Evolutionary conservation across 768 basidiomycete genomes (phyloP), one percentile per base, ranked within the genome.

Genomic region (Auriscalpium vulgare): DNA sequence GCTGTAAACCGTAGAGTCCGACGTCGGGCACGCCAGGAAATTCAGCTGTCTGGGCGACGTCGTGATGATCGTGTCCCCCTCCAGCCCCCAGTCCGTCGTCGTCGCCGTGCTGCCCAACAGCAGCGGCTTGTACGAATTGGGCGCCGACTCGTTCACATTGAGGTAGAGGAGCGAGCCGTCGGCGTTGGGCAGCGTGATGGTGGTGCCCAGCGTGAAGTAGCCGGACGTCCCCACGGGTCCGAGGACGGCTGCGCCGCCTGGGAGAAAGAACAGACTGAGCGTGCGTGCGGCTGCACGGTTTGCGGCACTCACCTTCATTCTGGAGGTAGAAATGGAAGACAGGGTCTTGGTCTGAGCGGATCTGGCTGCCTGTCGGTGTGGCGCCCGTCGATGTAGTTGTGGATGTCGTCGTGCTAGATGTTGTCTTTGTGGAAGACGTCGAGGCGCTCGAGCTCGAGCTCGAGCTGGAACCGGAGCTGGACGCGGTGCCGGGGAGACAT

Each of bases 271-370:
- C 23, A 5, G 23, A 5, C 23, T 17, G 38, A 48, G 23, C 36
- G 37, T 16, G 10, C 10, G 50, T 40, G 51, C 60, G 37, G 16
- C 14, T 13, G 17, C 11, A 29, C n/a, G 51, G 17, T 8, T 17
- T 38, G 43, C 19, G 23, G 9, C 10, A 56, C 72, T 50, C 53
- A 79, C 79, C 75, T 40, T 66, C 64, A 58, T 72, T 73, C 60
- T 82, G 81, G 19, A 83, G 71, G 66, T 83, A 83, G 63, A 80
- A 77, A 62, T 83, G 80, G 58, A 69, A 82, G 8, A 79, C 78
- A 4, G 81, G 80, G 47, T 73, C 74, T 59, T 76, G 72, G 37
- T 75, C 80, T 1, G 76, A 67, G 50, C 81, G 76, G 51, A 83
- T 81, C 59, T 81, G 80, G 34, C 77, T 76, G 29, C 70, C 71